Evolutionary conservation across 164 flowering plant genomes (phyloP), one percentile per base, ranked within the genome.

Genomic region (Dillenia turbinata): DNA sequence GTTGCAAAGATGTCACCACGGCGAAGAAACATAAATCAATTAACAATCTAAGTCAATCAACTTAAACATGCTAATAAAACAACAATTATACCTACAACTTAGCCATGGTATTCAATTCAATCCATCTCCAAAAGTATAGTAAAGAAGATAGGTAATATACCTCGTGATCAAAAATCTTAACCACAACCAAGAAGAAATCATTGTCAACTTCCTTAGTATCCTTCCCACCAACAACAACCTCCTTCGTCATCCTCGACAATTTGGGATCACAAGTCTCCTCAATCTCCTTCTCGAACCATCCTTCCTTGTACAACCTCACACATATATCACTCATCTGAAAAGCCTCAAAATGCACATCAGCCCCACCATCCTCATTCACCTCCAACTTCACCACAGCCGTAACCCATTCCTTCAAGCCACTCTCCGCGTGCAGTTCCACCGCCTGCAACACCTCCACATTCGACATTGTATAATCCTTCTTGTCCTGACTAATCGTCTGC

Each of bases 251-350:
- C 73, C 69, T 72, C 0, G 97, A 90, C 26, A 93, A 54, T 82
- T 93, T 93, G 0, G 97, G 97, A 78, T 93, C 97, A 49, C 52
- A 67, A 49, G 70, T 90, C 47, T 63, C 78, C 9, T 48, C 67
- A 40, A 75, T 57, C 55, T 90, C 89, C 0, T 77, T 83, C 77
- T 79, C 90, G 40, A 89, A 90, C 98, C 96, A 93, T 16, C 80
- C 89, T 69, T 93, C 97, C 76, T 85, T 88, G 60, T 85, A 90
- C 78, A 93, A 69, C 73, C 78, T 82, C 33, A 90, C 76, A 49
- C 98, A 90, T 78, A 78, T 74, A 74, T 90, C 98, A 72, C 97
- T 93, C 97, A 90, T 84, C 82, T 93, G 98, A 78, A 93, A 93
- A 9, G 98, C 92, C 80, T 92, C 97, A 60, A 92, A 89, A 54